Evolutionary conservation across 2,329 filamentous ascomycete species (phyloP).

Genomic region (Orbilia ellipsospora): DNA sequence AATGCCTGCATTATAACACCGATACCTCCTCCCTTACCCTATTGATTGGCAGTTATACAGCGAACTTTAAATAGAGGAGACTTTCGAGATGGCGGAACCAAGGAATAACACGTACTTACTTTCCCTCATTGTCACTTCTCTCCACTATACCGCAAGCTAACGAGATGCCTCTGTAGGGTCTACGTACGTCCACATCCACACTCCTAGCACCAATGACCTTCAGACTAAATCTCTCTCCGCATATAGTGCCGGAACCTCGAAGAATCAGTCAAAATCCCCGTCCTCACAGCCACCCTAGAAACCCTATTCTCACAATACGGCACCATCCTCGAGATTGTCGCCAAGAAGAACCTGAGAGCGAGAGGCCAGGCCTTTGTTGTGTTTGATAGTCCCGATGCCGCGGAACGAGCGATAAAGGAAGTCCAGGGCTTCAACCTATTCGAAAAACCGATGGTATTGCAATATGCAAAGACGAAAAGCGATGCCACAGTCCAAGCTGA

Average conservation of each 20-base stretch:
- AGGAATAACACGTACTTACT: constrained; percentile 45
- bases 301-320: constrained; percentile 91
- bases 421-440: constrained; percentile 93
- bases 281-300: constrained; percentile 76
- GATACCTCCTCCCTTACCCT: background rate
- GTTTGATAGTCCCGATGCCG: constrained; percentile 83
- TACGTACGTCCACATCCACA: constrained; percentile 48
- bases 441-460: constrained; percentile 86
- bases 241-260: constrained; percentile 77
- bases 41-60: background rate
- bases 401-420: constrained; percentile 83
- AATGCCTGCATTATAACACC: constrained; percentile 26
- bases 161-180: constrained; percentile 35
- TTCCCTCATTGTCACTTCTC: background rate
- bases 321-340: constrained; percentile 82
- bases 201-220: background rate
- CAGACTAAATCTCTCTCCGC: constrained; percentile 60
- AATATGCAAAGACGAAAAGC: constrained; percentile 82
- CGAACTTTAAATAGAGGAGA: background rate
- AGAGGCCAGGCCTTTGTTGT: constrained; percentile 97
- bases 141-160: constrained; percentile 25
- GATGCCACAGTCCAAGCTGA: constrained; percentile 84
- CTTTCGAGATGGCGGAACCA: constrained; percentile 43
- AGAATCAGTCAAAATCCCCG: constrained; percentile 85
- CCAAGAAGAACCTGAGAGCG: constrained; percentile 88